Percentiles rank a stretch among this genome's conserved stretches.
Conservation (phyloP, 2,329 filamentous ascomycete species). For the Aspergillus neotritici region DNA sequence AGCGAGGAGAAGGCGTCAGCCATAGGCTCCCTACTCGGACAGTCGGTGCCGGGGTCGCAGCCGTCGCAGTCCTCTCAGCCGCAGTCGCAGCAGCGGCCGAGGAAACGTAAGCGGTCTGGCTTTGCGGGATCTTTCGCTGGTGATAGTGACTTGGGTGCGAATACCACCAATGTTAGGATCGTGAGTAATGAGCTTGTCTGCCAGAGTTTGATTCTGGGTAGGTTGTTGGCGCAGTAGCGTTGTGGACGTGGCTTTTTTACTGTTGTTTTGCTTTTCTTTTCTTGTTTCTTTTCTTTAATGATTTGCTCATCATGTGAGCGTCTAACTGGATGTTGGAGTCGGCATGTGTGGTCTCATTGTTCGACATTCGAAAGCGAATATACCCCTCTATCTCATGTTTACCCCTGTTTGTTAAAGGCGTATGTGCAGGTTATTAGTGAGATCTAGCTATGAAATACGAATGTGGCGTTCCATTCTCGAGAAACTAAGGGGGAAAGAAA, state of each 20-base stretch:
- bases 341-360: neutral
- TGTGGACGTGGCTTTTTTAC: no score
- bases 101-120: slow-evolving; percentile 41
- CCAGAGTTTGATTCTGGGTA: slow-evolving; percentile 84
- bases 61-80: slow-evolving; percentile 19
- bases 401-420: no score
- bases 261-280: slow-evolving; percentile 1
- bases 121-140: slow-evolving; percentile 17
- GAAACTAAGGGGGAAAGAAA: neutral
- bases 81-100: slow-evolving; percentile 25
- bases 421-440: neutral
- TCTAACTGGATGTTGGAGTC: neutral
- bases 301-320: neutral
- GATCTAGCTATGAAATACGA: neutral
- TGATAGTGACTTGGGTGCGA: slow-evolving; percentile 30
- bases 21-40: slow-evolving; percentile 38
- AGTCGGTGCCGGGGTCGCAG: slow-evolving; percentile 14
- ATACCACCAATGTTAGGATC: slow-evolving; percentile 55
- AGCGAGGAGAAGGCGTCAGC: slow-evolving; percentile 54
- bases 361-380: slow-evolving; percentile 1
- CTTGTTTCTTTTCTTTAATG: neutral
- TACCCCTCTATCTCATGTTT: slow-evolving; percentile 1
- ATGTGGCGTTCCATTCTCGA: neutral
- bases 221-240: slow-evolving; percentile 58
- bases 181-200: slow-evolving; percentile 82